These are phyloP conservation scores for Fusarium sacchari DNA, from an alignment of 2,329 filamentous ascomycete species.

Conservation along the genomic window DNA sequence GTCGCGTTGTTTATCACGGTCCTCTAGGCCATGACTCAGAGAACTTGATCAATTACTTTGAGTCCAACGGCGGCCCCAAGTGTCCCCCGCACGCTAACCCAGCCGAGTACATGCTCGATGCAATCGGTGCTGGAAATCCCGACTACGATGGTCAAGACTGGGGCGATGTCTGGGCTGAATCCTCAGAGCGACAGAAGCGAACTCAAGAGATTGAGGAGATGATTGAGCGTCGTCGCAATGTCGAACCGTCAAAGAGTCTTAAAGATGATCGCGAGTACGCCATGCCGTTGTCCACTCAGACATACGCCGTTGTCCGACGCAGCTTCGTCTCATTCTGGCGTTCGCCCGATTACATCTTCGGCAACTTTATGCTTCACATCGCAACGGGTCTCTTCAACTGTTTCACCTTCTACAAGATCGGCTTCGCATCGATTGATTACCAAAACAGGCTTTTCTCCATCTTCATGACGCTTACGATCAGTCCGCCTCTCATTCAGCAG, in stretches of 20 bases:
- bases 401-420: constrained; percentile 75
- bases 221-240: constrained; percentile 55
- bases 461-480: constrained; percentile 81
- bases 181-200: constrained; percentile 58
- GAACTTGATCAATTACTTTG: constrained; percentile 62
- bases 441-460: constrained; percentile 78
- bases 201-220: constrained; percentile 63
- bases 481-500: constrained; percentile 79
- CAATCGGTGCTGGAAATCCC: constrained; percentile 70
- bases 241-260: constrained; percentile 50
- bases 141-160: constrained; percentile 70
- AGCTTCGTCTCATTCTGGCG: constrained; percentile 73
- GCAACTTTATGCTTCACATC: constrained; percentile 71
- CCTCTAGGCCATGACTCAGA: constrained; percentile 61
- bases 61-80: constrained; percentile 57
- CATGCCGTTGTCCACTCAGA: constrained; percentile 66
- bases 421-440: constrained; percentile 67
- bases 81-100: constrained; percentile 62
- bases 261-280: constrained; percentile 70
- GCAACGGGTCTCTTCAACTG: constrained; percentile 74
- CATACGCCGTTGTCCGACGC: constrained; percentile 63
- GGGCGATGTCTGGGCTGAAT: constrained; percentile 68
- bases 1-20: constrained; percentile 64
- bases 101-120: constrained; percentile 66
- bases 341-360: constrained; percentile 69